Evolutionary conservation across 768 basidiomycete species (phyloP).

Genomic region (Scleroderma citrinum): DNA sequence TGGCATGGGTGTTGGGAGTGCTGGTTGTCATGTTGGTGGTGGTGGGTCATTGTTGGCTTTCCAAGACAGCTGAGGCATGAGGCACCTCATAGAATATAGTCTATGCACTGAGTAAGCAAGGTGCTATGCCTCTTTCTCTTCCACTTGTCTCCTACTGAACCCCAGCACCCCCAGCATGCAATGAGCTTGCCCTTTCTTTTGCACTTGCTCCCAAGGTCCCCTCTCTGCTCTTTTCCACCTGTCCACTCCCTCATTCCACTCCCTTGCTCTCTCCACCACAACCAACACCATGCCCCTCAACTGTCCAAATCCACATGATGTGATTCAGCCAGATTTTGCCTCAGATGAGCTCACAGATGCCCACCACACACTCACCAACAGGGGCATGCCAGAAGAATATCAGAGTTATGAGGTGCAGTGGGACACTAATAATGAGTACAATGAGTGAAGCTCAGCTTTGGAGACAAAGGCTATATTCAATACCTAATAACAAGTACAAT

Average conservation of each 20-base stretch:
- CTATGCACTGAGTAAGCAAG: not conserved
- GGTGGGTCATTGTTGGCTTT: too few relatives aligned
- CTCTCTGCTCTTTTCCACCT: too few relatives aligned
- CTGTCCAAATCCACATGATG: not conserved
- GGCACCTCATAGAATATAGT: not conserved
- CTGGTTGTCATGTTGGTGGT: too few relatives aligned
- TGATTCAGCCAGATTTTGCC: not conserved
- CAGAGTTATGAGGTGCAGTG: not conserved
- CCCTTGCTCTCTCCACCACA: not conserved
- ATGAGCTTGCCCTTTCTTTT: conserved; percentile 7
- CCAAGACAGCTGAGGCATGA: not conserved
- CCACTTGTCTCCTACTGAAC: too few relatives aligned
- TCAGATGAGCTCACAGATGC: not conserved
- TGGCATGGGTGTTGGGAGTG: too few relatives aligned
- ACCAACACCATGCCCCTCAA: not conserved
- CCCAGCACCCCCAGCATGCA: conserved; percentile 1
- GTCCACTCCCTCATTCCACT: conserved; percentile 2
- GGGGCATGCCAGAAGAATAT: not conserved
- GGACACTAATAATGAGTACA: too few relatives aligned
- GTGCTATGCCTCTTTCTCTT: not conserved
- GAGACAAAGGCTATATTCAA: too few relatives aligned
- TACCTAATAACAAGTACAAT: too few relatives aligned
- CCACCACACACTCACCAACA: not conserved
- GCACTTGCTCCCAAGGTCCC: too few relatives aligned
- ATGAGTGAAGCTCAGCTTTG: too few relatives aligned